Conservation (phyloP, 805 yeast species). For the Cyberlindnera nakhonratchasimensis region DNA sequence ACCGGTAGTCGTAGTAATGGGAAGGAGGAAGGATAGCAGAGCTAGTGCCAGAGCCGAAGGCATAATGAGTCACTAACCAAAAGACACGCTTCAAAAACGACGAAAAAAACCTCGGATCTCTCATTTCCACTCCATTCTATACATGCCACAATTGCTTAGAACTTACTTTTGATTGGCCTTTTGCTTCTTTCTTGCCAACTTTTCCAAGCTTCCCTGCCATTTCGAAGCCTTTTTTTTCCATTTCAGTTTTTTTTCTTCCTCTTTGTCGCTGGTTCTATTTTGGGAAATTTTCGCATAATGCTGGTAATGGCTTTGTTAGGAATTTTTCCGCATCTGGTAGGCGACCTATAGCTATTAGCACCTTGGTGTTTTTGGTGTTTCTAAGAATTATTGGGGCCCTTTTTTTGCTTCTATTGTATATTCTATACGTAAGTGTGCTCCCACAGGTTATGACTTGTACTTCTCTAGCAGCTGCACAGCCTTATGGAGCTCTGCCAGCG, state of each 20-base stretch:
- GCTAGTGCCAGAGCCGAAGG: neutral
- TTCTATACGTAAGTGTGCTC: too few species aligned
- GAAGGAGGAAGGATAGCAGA: too few species aligned
- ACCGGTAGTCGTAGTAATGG: too few species aligned
- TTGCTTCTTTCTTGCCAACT: neutral
- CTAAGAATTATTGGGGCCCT: too few species aligned
- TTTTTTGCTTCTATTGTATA: too few species aligned
- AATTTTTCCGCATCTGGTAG: constrained; percentile 3
- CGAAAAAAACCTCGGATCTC: neutral
- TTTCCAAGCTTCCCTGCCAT: too few species aligned
- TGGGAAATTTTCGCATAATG: constrained; percentile 2
- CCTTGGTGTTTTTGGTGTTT: too few species aligned
- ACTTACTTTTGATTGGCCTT: too few species aligned
- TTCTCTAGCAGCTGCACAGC: constrained; percentile 8
- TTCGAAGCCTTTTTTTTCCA: too few species aligned
- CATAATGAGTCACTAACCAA: constrained; percentile 1
- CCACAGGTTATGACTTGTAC: neutral
- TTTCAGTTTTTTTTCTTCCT: neutral
- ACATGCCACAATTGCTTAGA: too few species aligned
- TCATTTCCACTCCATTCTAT: neutral
- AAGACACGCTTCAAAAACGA: neutral
- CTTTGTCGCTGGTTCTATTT: neutral
- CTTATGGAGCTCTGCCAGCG: constrained; percentile 28
- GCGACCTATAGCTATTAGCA: too few species aligned
- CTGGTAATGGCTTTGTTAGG: neutral